phyloP scores from a whole-genome alignment of 352 stramenopile species.

The Halophytophthora polymorphica region DNA sequence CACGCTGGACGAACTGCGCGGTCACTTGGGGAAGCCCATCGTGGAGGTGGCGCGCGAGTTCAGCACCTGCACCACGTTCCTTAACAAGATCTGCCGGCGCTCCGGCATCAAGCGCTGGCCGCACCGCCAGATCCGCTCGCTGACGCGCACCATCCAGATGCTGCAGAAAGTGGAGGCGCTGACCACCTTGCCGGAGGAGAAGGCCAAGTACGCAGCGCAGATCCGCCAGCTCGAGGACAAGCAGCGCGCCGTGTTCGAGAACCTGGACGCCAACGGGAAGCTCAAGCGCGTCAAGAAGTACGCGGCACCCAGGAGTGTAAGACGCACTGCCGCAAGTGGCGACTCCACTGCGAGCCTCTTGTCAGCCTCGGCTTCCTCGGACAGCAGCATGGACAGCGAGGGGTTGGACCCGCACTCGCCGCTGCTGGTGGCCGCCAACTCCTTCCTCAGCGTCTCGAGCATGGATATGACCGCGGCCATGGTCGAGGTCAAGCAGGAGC shows the following conservation, averaged over 20 bases:
- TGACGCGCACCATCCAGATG: slow-evolving; percentile 74
- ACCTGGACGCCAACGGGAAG: slow-evolving; percentile 58
- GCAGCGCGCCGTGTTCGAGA: slow-evolving; percentile 59
- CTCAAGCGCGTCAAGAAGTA: slow-evolving; percentile 66
- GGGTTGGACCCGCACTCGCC: slow-evolving; percentile 4
- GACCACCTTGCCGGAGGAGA: slow-evolving; percentile 39
- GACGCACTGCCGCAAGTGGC: slow-evolving; percentile 2
- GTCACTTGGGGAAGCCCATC: slow-evolving; percentile 64
- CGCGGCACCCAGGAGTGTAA: slow-evolving; percentile 7
- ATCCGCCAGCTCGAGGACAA: slow-evolving; percentile 65
- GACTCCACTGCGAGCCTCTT: neutral
- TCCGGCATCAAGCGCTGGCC: slow-evolving; percentile 66
- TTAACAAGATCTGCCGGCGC: slow-evolving; percentile 74
- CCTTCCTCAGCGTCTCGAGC: slow-evolving; percentile 2
- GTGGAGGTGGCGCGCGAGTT: slow-evolving; percentile 66
- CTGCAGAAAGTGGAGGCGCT: slow-evolving; percentile 56
- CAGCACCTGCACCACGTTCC: slow-evolving; percentile 71
- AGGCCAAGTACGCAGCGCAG: slow-evolving; percentile 46
- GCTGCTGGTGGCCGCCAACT: slow-evolving; percentile 18
- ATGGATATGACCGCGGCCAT: neutral
- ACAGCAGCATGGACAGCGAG: neutral
- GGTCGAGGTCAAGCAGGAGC: neutral
- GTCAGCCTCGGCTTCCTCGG: neutral
- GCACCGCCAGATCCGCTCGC: slow-evolving; percentile 63
- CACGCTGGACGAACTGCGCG: slow-evolving; percentile 55